Base-by-base conservation (phyloP, 1,284 basidiomycete species). In the Thecaphora frezii region DNA sequence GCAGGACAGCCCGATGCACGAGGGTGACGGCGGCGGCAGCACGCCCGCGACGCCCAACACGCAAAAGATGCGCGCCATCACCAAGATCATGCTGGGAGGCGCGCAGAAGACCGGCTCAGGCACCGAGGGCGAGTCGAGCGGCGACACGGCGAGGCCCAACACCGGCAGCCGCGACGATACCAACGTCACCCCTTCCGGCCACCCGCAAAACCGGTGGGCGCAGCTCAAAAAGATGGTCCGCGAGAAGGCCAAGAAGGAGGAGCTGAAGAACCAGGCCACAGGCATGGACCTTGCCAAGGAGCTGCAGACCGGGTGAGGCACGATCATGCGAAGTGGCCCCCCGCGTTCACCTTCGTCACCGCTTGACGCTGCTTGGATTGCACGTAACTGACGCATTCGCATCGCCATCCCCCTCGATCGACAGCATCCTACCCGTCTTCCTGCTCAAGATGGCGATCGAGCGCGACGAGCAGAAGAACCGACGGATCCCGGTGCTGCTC, bases 401-500 rank as follows among this genome's bases (percentile, higher is more conserved):
- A 10, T 37, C n/a, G n/a, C n/a, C n/a, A n/a, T n/a, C n/a, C n/a
- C n/a, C n/a, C n/a, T n/a, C n/a, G n/a, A n/a, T n/a, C n/a, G n/a
- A n/a, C n/a, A 37, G 64, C 40, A 57, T 66, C 26, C 30, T 66
- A 33, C 64, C 64, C 1, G 64, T 66, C 46, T 66, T 66, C 39
- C 57, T 75, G 46, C 81, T 94, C 46, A 87, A 89, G 46, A 86
- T 97, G 67, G 91, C 89, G 86, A 85, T 97, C 51, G 93, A 97
- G 74, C 85, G 89, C 30, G 93, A 97, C 78, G 93, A 97, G 81
- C 87, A 89, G 66, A 88, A 84, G 9, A 85, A 88, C 56, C 85
- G 90, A 37, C 87, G 92, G 28, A 86, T 97, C 5, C 93, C 93
- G 0, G 83, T 91, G 28, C 84, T 98, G 24, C 85, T 97, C 61